Base-by-base conservation (phyloP, 1,284 basidiomycete species). In the Ustilago esculenta region DNA sequence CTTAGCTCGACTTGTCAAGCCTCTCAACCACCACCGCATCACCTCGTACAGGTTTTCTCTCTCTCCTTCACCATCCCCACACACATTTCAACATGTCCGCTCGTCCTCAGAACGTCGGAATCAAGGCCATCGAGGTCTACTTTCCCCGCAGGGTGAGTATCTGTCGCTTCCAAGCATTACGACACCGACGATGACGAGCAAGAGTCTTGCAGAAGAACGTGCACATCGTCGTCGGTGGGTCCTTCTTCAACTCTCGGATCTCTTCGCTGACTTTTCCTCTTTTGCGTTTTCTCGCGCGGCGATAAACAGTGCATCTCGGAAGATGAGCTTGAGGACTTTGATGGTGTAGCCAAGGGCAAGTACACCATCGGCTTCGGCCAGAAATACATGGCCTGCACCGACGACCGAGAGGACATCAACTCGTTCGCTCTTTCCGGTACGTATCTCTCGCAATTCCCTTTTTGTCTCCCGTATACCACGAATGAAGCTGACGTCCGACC, bases 291-390 rank as follows among this genome's bases (percentile, higher is more conserved):
- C 27, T 21, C 24, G 14, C 34, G 11, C 23, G 37, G 23, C 20
- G 23, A 34, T 33, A 6, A 24, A 34, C 61, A 75, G 74, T 81
- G 77, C 66, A 81, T 81, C 66, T 80, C 74, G 18, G 72, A 81
- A 65, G 77, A 78, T 51, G 77, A 77, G 55, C 73, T 81, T 54
- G 95, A 99, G 84, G 90, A 88, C 69, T 98, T 92, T 84, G 95
- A 99, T 82, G 92, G 92, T 77, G 96, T 96, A 36, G 85, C 92
- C 68, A 89, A 92, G 83, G 95, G 96, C 74, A 98, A 98, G 85
- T 98, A 99, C 87, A 99, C 96, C 77, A 97, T 98, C 82, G 96
- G 96, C 81, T 90, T 99, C 42, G 96, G 95, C 59, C 93, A 97
- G 84, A 90, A 97, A 84, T 94, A 88, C 86, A 98, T 98, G 95